Conservation (phyloP, 306 rosid species). For the Cicer chorassanicum region DNA sequence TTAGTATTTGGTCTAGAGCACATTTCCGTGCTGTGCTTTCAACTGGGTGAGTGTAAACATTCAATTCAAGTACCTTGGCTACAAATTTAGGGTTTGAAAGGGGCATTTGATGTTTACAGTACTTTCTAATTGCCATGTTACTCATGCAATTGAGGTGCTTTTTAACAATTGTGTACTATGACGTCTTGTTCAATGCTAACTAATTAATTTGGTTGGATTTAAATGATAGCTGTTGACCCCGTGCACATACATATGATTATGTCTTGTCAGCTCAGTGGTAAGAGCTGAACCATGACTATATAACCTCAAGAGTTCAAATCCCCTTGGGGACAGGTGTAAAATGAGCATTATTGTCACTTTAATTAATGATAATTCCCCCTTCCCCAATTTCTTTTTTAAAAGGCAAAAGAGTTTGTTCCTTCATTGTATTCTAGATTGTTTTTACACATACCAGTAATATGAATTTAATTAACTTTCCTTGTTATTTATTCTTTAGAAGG, state of each 20-base stretch:
- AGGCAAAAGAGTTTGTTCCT: neutral
- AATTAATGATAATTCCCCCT: too few species aligned
- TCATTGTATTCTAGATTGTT: slow-evolving; percentile 15
- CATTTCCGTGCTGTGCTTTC: slow-evolving; percentile 13
- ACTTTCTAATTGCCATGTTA: neutral
- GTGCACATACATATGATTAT: too few species aligned
- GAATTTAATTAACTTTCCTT: slow-evolving; percentile 19
- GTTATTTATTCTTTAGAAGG: slow-evolving; percentile 31
- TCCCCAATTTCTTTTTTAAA: too few species aligned
- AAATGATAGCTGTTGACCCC: neutral
- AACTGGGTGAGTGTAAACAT: slow-evolving; percentile 33
- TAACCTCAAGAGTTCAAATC: too few species aligned
- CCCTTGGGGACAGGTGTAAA: too few species aligned
- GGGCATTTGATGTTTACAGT: neutral
- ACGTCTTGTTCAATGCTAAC: neutral
- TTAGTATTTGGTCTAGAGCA: slow-evolving; percentile 18
- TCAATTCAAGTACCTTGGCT: neutral
- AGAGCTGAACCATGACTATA: too few species aligned
- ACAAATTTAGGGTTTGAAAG: neutral
- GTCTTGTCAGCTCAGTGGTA: too few species aligned
- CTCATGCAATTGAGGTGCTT: neutral
- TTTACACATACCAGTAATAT: slow-evolving; percentile 3
- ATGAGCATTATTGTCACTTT: too few species aligned
- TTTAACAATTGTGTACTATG: neutral
- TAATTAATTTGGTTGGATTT: neutral